phyloP scores from a whole-genome alignment of 1,284 basidiomycete species.

The Schizophyllum amplum region DNA sequence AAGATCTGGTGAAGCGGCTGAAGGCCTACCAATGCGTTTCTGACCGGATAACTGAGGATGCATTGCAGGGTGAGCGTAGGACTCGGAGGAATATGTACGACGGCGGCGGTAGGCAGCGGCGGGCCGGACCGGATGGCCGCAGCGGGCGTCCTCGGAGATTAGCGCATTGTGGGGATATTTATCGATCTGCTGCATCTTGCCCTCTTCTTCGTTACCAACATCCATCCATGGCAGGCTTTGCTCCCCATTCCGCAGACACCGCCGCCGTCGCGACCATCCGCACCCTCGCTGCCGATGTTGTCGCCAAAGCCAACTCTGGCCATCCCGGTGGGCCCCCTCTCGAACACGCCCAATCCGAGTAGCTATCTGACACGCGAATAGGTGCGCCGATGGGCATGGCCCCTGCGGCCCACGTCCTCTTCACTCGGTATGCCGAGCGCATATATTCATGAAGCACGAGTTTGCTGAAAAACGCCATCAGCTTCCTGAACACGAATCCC shows the following conservation, averaged over 20 bases:
- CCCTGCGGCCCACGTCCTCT: slow-evolving; percentile 83
- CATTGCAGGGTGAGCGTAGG: slow-evolving; percentile 30
- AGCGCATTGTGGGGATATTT: slow-evolving; percentile 8
- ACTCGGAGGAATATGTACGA: background rate
- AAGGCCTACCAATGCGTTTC: slow-evolving; percentile 40
- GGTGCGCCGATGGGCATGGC: slow-evolving; percentile 93
- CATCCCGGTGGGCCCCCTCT: slow-evolving; percentile 60
- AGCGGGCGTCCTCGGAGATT: background rate
- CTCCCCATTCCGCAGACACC: slow-evolving; percentile 40
- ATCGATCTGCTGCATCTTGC: slow-evolving; percentile 10
- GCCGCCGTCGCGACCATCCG: slow-evolving; percentile 61
- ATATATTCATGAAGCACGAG: too few species aligned
- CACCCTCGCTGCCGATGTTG: slow-evolving; percentile 64
- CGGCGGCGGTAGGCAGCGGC: background rate
- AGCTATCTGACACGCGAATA: slow-evolving; percentile 18
- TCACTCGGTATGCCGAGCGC: slow-evolving; percentile 47
- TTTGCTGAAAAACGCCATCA: slow-evolving; percentile 26
- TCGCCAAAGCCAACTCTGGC: slow-evolving; percentile 83
- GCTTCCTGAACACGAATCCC: slow-evolving; percentile 83
- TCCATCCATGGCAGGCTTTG: slow-evolving; percentile 27
- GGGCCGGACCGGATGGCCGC: background rate
- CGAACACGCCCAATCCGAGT: background rate
- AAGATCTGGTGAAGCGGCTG: slow-evolving; percentile 1
- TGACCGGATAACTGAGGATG: slow-evolving; percentile 71
- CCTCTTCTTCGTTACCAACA: slow-evolving; percentile 23